Evolutionary conservation across 805 yeast species (phyloP).

Genomic region (Priceomyces haplophilus): DNA sequence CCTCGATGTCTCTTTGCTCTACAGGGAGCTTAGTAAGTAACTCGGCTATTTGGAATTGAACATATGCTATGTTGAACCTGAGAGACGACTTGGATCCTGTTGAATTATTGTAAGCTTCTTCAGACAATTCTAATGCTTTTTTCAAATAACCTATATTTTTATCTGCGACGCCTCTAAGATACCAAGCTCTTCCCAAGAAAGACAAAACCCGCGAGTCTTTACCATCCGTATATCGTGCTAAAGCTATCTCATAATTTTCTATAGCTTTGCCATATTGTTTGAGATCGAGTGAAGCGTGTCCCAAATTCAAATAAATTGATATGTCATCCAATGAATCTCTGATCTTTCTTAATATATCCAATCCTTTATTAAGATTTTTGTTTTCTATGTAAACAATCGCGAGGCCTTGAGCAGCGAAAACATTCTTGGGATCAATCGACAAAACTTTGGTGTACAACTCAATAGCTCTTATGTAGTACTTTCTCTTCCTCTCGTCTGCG

Average conservation of each 20-base stretch:
- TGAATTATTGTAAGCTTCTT: constrained; percentile 47
- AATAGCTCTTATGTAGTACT: constrained; percentile 83
- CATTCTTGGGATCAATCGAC: constrained; percentile 77
- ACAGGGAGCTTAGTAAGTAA: constrained; percentile 59
- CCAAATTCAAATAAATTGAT: constrained; percentile 79
- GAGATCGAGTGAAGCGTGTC: constrained; percentile 81
- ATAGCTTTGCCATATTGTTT: constrained; percentile 82
- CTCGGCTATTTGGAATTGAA: constrained; percentile 86
- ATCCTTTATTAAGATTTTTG: constrained; percentile 68
- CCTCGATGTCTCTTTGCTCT: constrained; percentile 58
- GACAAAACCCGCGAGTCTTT: constrained; percentile 66
- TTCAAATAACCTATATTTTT: constrained; percentile 58
- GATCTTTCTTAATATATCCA: constrained; percentile 82
- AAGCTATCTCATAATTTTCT: constrained; percentile 82
- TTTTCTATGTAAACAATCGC: constrained; percentile 91
- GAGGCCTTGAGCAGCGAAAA: constrained; percentile 96
- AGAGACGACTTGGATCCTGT: constrained; percentile 42
- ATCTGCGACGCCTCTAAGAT: constrained; percentile 68
- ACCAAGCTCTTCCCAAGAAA: constrained; percentile 86
- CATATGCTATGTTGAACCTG: constrained; percentile 76
- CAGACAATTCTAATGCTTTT: constrained; percentile 60
- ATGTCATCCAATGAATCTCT: constrained; percentile 87
- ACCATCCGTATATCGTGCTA: constrained; percentile 58
- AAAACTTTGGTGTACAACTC: constrained; percentile 88
- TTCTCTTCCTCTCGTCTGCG: constrained; percentile 56